Conservation (phyloP, 148 eudicot genomes). For the Rhododendron henanense region DNA sequence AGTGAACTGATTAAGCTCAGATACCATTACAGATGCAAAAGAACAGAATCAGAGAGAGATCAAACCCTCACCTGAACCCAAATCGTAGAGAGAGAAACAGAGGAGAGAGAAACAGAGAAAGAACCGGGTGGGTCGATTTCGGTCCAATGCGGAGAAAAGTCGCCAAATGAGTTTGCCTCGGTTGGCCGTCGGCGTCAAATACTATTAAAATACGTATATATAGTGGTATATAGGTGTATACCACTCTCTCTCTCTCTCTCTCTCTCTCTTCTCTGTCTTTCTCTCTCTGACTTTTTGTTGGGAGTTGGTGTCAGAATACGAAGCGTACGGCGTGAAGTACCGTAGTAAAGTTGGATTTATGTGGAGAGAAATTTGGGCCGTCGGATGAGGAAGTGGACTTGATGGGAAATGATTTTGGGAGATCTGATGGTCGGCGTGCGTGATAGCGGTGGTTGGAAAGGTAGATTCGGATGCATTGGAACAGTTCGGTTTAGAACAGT, state of each 20-base stretch:
- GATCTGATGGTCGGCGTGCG: background rate
- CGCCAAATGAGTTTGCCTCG: conserved; percentile 23
- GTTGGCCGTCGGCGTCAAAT: conserved; percentile 40
- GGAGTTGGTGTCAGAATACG: conserved; percentile 9
- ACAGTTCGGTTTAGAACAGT: background rate
- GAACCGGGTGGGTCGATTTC: conserved; percentile 8
- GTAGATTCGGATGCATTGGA: background rate
- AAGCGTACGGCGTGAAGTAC: conserved; percentile 3
- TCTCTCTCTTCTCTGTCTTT: background rate
- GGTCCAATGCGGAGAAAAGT: conserved; percentile 35
- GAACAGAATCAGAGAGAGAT: background rate
- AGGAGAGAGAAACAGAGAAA: conserved; percentile 7
- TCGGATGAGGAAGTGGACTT: background rate
- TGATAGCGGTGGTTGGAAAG: background rate
- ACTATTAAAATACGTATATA: background rate
- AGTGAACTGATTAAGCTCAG: conserved; percentile 1
- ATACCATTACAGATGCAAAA: background rate
- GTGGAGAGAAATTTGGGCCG: background rate
- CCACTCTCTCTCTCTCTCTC: background rate
- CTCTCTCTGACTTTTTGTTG: background rate
- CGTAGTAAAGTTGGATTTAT: background rate
- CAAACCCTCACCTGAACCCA: conserved; percentile 12
- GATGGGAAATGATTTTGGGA: background rate
- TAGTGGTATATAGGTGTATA: background rate
- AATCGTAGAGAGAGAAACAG: conserved; percentile 14